Evolutionary conservation across 1,139 yeast species (phyloP).

Genomic region (Suhomyces kunorum): DNA sequence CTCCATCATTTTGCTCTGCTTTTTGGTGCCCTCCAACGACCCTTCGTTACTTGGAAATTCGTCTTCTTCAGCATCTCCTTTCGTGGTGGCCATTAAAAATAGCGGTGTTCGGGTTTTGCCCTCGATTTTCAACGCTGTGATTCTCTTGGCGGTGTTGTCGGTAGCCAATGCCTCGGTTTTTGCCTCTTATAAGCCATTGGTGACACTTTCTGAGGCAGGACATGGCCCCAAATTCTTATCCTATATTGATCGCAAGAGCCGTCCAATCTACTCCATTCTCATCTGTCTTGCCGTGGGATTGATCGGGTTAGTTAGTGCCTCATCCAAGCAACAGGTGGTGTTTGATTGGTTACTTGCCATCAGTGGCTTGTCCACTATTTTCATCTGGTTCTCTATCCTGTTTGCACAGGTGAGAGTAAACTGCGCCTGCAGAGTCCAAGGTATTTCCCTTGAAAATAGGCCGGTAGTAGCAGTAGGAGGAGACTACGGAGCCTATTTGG

Average conservation of each 20-base stretch:
- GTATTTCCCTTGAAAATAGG: constrained; percentile 14
- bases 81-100: constrained; percentile 21
- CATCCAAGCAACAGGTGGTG: constrained; percentile 18
- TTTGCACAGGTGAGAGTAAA: constrained; percentile 26
- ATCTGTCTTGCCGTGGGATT: constrained; percentile 22
- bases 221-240: constrained; percentile 35
- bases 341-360: constrained; percentile 45
- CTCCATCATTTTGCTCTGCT: constrained; percentile 22
- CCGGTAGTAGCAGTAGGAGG: constrained; percentile 19
- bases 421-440: constrained; percentile 22
- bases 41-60: constrained; percentile 18
- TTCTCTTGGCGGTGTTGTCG: constrained; percentile 33
- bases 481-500: constrained; percentile 18
- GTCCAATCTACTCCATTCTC: constrained; percentile 34
- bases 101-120: constrained; percentile 37
- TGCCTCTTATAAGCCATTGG: constrained; percentile 36
- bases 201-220: constrained; percentile 35
- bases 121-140: constrained; percentile 36
- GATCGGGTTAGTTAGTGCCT: constrained; percentile 17
- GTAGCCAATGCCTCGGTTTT: constrained; percentile 38
- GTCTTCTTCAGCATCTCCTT: constrained; percentile 30
- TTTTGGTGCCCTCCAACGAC: constrained; percentile 24
- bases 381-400: constrained; percentile 36
- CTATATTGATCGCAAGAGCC: constrained; percentile 31
- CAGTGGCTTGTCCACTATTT: constrained; percentile 41